phyloP scores from a whole-genome alignment of 441 rosid species.

The Pelargonium fulgidum region DNA sequence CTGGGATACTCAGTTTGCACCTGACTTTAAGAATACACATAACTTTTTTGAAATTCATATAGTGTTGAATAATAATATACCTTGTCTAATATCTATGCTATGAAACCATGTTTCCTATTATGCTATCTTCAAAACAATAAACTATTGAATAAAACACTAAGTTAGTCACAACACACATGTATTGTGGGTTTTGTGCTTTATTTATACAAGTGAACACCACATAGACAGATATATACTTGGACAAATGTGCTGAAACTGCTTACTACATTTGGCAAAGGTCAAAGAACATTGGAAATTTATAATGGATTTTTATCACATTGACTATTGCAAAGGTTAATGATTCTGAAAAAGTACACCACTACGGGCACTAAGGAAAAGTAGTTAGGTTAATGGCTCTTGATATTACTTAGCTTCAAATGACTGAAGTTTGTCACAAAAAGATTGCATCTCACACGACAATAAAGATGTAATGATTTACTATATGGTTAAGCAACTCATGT shows the following conservation, averaged over 20 bases:
- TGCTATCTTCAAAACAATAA: not conserved
- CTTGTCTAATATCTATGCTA: constrained; percentile 5
- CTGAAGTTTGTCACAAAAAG: too few relatives aligned
- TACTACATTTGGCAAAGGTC: not conserved
- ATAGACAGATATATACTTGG: not conserved
- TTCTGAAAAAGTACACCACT: not conserved
- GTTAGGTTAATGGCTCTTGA: not conserved
- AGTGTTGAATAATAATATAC: not conserved
- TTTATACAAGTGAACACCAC: not conserved
- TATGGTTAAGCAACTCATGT: not conserved
- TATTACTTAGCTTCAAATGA: constrained; percentile 3
- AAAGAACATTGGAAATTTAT: constrained; percentile 1
- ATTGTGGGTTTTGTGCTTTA: not conserved
- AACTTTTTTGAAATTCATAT: not conserved
- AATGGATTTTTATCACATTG: not conserved
- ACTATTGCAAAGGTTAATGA: not conserved
- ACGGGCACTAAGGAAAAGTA: not conserved
- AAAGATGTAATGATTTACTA: too few relatives aligned
- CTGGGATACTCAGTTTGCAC: not conserved
- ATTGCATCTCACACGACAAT: too few relatives aligned
- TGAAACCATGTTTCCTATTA: not conserved
- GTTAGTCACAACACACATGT: too few relatives aligned
- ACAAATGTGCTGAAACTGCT: not conserved
- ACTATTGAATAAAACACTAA: too few relatives aligned
- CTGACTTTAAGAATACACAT: not conserved